Conservation (phyloP, 2,329 filamentous ascomycete genomes). For the Calcarisporium arbuscula region DNA sequence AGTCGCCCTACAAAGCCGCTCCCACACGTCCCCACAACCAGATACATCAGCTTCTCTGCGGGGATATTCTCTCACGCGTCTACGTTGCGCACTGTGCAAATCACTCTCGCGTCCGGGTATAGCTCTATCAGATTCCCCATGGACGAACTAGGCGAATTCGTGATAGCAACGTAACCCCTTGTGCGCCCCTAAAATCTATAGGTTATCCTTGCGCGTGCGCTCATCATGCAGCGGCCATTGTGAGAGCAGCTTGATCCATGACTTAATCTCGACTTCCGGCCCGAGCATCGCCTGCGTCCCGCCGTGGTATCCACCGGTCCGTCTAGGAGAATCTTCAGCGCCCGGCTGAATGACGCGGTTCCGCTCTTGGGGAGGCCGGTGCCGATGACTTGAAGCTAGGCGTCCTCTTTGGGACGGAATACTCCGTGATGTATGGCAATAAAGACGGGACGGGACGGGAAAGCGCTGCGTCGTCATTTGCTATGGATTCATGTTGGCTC, state of each 20-base stretch:
- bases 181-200: not conserved
- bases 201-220: not conserved
- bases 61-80: constrained; percentile 12
- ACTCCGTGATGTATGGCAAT: too few relatives aligned
- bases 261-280: constrained; percentile 10
- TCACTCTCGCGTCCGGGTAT: constrained; percentile 15
- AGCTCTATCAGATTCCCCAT: constrained; percentile 7
- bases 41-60: too few relatives aligned
- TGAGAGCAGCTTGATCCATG: constrained; percentile 8
- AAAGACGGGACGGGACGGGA: too few relatives aligned
- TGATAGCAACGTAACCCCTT: constrained; percentile 4
- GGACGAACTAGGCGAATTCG: constrained; percentile 1
- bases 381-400: constrained; percentile 17
- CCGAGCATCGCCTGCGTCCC: constrained; percentile 15
- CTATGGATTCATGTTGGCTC: too few relatives aligned
- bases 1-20: too few relatives aligned
- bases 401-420: constrained; percentile 14
- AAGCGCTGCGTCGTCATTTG: too few relatives aligned
- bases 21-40: too few relatives aligned
- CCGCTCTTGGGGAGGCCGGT: constrained; percentile 19
- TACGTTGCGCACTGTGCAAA: constrained; percentile 14
- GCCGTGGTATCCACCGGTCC: constrained; percentile 16
- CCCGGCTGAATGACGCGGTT: constrained; percentile 16
- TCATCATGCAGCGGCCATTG: constrained; percentile 1
- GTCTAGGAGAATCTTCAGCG: constrained; percentile 17